These are phyloP conservation scores for Achaetomiella virescens DNA, from an alignment of 495 filamentous ascomycete species.

Conservation along the genomic window DNA sequence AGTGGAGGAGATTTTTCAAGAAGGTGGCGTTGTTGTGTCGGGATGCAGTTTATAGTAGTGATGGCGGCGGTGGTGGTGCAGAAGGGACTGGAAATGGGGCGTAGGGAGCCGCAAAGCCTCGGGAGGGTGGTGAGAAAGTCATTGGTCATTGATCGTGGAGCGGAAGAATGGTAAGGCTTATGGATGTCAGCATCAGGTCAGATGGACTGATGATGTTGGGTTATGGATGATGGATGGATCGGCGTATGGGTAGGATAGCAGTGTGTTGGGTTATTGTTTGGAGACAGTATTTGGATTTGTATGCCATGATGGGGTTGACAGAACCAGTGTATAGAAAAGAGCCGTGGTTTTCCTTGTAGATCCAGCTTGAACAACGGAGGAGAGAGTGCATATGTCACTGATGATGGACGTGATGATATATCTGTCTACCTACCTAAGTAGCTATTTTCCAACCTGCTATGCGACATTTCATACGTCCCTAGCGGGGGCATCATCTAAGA, in stretches of 20 bases:
- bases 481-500: too few species aligned
- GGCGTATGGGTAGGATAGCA: background rate
- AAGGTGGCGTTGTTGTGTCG: conserved; percentile 76
- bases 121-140: background rate
- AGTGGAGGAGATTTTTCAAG: conserved; percentile 98
- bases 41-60: conserved; percentile 63
- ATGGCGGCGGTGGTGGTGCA: conserved; percentile 11
- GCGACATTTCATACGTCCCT: too few species aligned
- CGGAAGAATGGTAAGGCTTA: background rate
- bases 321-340: background rate
- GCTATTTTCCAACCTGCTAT: too few species aligned
- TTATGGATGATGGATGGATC: background rate
- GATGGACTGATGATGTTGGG: background rate
- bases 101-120: background rate
- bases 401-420: too few species aligned
- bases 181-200: background rate
- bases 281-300: background rate
- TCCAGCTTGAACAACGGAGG: too few species aligned
- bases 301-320: background rate
- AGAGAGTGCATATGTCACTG: too few species aligned
- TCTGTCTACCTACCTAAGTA: too few species aligned
- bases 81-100: background rate
- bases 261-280: conserved; percentile 7
- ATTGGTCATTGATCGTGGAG: too few species aligned
- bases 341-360: too few species aligned